Conservation (phyloP, 1,284 basidiomycete species). For the Puccinia hordei region DNA sequence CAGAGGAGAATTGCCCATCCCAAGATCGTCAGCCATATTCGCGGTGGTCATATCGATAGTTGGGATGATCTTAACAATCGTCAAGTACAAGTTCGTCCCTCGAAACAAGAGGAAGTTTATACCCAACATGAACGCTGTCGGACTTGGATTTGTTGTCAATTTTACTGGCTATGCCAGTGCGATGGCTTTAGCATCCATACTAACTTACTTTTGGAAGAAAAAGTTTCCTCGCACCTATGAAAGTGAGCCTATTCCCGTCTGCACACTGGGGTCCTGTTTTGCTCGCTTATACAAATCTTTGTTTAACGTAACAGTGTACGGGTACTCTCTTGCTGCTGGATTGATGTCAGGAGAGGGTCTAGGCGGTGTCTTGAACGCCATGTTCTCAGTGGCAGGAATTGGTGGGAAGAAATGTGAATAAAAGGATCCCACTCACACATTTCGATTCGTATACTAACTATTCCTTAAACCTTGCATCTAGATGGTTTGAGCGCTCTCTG, state of each 20-base stretch:
- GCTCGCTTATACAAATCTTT: background rate
- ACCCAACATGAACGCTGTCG: conserved; percentile 71
- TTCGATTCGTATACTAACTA: background rate
- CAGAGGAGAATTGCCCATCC: conserved; percentile 62
- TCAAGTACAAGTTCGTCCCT: conserved; percentile 66
- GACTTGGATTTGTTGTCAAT: conserved; percentile 66
- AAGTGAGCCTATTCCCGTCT: conserved; percentile 11
- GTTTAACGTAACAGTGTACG: conserved; percentile 62
- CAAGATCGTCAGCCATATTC: conserved; percentile 67
- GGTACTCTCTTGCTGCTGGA: conserved; percentile 68
- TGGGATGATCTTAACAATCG: conserved; percentile 63
- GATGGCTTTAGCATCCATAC: conserved; percentile 61
- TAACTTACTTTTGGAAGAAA: conserved; percentile 63
- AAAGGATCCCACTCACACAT: background rate
- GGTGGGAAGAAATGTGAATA: conserved; percentile 33
- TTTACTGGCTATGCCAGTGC: conserved; percentile 65
- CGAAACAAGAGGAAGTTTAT: conserved; percentile 65
- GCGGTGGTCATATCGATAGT: conserved; percentile 66
- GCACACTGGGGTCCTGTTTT: background rate
- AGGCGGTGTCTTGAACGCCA: conserved; percentile 69
- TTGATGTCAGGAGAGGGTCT: conserved; percentile 71
- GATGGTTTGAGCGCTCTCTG: conserved; percentile 14
- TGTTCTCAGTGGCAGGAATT: conserved; percentile 56
- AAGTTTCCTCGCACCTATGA: conserved; percentile 63
- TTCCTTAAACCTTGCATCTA: background rate